Conservation (phyloP, 768 basidiomycete species). For the Boletus vinaceobasis region DNA sequence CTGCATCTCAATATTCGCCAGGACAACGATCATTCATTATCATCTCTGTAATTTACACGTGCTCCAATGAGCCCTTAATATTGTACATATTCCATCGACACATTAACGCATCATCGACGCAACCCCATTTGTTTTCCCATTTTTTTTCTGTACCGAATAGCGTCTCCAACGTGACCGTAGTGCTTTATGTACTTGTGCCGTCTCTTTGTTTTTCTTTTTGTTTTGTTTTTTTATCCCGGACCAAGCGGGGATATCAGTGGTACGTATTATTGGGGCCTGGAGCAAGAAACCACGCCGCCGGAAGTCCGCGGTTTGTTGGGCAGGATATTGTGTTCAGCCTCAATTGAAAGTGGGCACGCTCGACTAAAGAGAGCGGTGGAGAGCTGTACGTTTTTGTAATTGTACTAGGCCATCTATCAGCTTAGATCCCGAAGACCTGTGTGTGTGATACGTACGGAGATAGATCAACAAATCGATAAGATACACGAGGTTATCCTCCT, state of each 20-base stretch:
- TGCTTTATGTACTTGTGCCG: constrained; percentile 28
- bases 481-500: constrained; percentile 12
- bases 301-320: constrained; percentile 30
- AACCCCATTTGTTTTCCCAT: constrained; percentile 19
- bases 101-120: constrained; percentile 29
- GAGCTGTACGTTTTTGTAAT: constrained; percentile 8
- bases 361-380: constrained; percentile 4
- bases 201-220: constrained; percentile 4
- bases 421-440: constrained; percentile 12
- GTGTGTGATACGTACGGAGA: neutral
- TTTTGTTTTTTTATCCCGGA: neutral
- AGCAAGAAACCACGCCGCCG: constrained; percentile 14
- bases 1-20: constrained; percentile 31
- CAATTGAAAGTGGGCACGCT: constrained; percentile 2
- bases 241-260: constrained; percentile 19
- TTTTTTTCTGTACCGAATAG: constrained; percentile 26
- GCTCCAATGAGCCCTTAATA: constrained; percentile 32
- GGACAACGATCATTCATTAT: constrained; percentile 38
- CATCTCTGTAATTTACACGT: constrained; percentile 33
- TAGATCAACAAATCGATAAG: constrained; percentile 22
- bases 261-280: constrained; percentile 12
- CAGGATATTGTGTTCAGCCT: neutral
- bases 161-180: constrained; percentile 21
- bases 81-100: constrained; percentile 33
- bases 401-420: too few species aligned